phyloP scores from a whole-genome alignment of 331 rosid species.

The Erythrophleum ivorense region DNA sequence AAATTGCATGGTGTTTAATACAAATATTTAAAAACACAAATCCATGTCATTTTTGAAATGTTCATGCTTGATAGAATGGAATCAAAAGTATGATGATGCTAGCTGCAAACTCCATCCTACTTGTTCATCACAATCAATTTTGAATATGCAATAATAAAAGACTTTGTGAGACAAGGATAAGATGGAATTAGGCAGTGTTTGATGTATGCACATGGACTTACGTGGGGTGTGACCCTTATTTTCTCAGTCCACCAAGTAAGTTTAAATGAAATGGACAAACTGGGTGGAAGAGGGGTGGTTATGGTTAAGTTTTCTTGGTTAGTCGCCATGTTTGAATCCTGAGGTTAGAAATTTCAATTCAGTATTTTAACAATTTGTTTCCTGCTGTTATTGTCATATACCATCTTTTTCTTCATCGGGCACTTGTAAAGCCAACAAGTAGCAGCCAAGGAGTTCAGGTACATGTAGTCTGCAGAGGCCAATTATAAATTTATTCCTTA shows the following conservation, averaged over 20 bases:
- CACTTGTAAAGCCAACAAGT: constrained; percentile 21
- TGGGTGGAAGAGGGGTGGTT: constrained; percentile 9
- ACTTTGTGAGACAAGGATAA: constrained; percentile 38
- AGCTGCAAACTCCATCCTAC: constrained; percentile 25
- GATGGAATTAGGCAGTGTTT: no score
- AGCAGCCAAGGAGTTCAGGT: constrained; percentile 44
- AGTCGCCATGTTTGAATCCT: background rate
- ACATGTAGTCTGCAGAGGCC: background rate
- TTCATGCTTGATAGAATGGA: background rate
- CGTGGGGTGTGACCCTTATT: background rate
- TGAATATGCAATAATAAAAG: constrained; percentile 17
- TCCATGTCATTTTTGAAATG: constrained; percentile 1
- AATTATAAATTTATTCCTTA: background rate
- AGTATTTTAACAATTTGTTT: background rate
- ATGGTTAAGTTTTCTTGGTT: no score
- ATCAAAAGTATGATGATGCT: constrained; percentile 42
- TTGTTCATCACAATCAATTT: constrained; percentile 28
- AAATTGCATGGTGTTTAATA: no score
- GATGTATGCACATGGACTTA: constrained; percentile 42
- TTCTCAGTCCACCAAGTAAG: constrained; percentile 19
- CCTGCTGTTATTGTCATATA: background rate
- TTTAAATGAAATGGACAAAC: constrained; percentile 46
- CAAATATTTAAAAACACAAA: no score
- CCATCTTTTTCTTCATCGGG: constrained; percentile 3
- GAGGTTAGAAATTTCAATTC: background rate